These are phyloP conservation scores for Trichomonascaceae sp. DNA, from an alignment of 1,139 yeast genomes.

Conservation along the genomic window DNA sequence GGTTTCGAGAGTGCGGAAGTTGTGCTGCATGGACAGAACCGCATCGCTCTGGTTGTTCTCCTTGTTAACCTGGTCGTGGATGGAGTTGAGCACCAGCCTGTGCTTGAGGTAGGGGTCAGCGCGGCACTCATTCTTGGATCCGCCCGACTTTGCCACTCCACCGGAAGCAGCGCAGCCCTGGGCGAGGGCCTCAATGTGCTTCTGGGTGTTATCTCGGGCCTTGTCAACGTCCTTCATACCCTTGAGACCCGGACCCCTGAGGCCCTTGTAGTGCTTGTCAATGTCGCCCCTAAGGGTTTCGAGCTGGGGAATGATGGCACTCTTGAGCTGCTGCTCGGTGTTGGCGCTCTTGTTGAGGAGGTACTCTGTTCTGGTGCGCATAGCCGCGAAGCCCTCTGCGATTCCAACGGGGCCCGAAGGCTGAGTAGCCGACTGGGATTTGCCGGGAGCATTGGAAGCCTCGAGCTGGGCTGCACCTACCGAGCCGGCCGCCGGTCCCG, in stretches of 20 bases:
- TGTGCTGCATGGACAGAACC: slow-evolving; percentile 29
- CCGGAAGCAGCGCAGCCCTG: slow-evolving; percentile 19
- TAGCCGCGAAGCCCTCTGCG: slow-evolving; percentile 23
- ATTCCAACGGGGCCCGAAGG: slow-evolving; percentile 16
- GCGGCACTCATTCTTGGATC: slow-evolving; percentile 26
- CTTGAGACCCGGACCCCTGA: slow-evolving; percentile 25
- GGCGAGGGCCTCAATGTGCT: slow-evolving; percentile 27
- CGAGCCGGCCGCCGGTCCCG: slow-evolving; percentile 5
- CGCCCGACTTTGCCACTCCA: slow-evolving; percentile 6
- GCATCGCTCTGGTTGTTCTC: slow-evolving; percentile 35
- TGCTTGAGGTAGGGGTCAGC: slow-evolving; percentile 35
- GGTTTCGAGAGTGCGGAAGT: slow-evolving; percentile 30
- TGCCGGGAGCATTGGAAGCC: slow-evolving; percentile 4
- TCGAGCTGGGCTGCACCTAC: slow-evolving; percentile 6
- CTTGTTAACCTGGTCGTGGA: slow-evolving; percentile 30
- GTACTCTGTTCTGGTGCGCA: slow-evolving; percentile 22
- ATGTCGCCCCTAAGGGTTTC: slow-evolving; percentile 25
- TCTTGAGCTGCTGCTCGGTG: slow-evolving; percentile 22
- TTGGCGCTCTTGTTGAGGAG: slow-evolving; percentile 23
- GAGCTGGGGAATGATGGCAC: slow-evolving; percentile 24
- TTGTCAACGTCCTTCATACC: slow-evolving; percentile 28
- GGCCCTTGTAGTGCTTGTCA: slow-evolving; percentile 29
- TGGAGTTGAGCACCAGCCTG: slow-evolving; percentile 25
- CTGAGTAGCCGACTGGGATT: background rate
- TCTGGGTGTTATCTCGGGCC: slow-evolving; percentile 24